Evolutionary conservation across 202 grass and related monocot genomes (phyloP).

Genomic region (Musa balbisiana): DNA sequence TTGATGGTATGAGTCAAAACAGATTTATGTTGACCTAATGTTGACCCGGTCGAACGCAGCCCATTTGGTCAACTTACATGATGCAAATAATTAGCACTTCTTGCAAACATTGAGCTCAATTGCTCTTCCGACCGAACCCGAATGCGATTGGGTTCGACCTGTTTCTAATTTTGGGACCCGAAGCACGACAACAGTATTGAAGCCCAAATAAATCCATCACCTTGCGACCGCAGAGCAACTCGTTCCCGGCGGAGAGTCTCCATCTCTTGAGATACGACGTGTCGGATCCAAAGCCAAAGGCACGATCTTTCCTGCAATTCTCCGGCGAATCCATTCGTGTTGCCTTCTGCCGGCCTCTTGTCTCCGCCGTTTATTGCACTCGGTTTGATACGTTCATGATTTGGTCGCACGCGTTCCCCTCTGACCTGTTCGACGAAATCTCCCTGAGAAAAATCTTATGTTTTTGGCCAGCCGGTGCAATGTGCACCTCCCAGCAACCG

Average conservation of each 20-base stretch:
- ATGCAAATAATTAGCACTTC: too few relatives aligned
- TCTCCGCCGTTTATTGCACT: not conserved
- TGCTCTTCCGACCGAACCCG: too few relatives aligned
- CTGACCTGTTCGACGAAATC: conserved; percentile 50
- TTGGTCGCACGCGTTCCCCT: not conserved
- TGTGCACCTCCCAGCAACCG: conserved; percentile 17
- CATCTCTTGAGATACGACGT: not conserved
- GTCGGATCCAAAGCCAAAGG: not conserved
- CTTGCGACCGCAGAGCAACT: not conserved
- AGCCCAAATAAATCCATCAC: not conserved
- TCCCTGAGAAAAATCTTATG: conserved; percentile 59
- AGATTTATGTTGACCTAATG: too few relatives aligned
- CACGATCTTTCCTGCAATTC: not conserved
- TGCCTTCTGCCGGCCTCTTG: not conserved
- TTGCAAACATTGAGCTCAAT: too few relatives aligned
- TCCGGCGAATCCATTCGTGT: not conserved
- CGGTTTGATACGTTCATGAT: conserved; percentile 1
- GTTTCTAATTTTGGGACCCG: too few relatives aligned
- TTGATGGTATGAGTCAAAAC: too few relatives aligned
- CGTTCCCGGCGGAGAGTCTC: not conserved
- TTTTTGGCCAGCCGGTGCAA: conserved; percentile 68
- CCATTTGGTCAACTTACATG: too few relatives aligned
- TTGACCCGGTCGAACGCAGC: too few relatives aligned
- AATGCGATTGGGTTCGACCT: too few relatives aligned
- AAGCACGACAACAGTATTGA: too few relatives aligned